A percentile compares a stretch with the other conserved stretches of the same genome.
phyloP scores from a whole-genome alignment of 352 stramenopile species.

The Globisporangium polare region DNA sequence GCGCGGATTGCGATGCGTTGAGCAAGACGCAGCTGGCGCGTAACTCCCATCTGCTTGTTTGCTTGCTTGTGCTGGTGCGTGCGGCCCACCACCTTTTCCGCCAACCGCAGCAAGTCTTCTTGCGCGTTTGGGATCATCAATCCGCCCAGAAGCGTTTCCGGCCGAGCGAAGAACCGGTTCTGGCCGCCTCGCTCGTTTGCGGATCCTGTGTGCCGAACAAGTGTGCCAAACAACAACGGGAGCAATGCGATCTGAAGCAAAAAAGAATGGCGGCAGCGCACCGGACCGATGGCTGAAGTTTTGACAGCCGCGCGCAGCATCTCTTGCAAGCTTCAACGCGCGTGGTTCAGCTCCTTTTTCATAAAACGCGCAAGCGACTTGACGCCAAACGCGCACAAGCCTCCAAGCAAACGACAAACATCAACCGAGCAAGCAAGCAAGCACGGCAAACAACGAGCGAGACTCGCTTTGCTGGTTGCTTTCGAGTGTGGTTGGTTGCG shows the following conservation, averaged over 20 bases:
- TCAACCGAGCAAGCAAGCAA: neutral
- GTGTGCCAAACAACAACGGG: too few species aligned
- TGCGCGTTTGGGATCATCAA: too few species aligned
- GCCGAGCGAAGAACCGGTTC: neutral
- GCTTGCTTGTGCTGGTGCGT: neutral
- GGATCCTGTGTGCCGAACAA: too few species aligned
- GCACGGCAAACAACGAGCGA: neutral
- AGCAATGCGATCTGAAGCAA: neutral
- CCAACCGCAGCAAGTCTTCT: neutral
- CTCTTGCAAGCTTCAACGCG: constrained; percentile 6
- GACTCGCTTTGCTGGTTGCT: neutral
- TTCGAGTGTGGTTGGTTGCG: too few species aligned
- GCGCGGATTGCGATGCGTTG: neutral
- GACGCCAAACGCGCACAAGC: neutral
- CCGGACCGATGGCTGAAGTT: constrained; percentile 4
- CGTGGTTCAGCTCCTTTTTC: neutral
- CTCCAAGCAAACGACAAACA: too few species aligned
- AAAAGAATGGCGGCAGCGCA: neutral
- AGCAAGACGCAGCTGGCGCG: neutral
- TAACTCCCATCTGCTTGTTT: neutral
- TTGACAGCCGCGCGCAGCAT: constrained; percentile 5
- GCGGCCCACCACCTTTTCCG: neutral
- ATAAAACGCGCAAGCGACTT: constrained; percentile 4
- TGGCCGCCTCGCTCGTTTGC: too few species aligned
- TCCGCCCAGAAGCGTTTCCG: neutral